Percentiles rank a stretch among this genome's conserved stretches.
phyloP scores from a whole-genome alignment of 768 basidiomycete genomes.

The Boletus bicolor region DNA sequence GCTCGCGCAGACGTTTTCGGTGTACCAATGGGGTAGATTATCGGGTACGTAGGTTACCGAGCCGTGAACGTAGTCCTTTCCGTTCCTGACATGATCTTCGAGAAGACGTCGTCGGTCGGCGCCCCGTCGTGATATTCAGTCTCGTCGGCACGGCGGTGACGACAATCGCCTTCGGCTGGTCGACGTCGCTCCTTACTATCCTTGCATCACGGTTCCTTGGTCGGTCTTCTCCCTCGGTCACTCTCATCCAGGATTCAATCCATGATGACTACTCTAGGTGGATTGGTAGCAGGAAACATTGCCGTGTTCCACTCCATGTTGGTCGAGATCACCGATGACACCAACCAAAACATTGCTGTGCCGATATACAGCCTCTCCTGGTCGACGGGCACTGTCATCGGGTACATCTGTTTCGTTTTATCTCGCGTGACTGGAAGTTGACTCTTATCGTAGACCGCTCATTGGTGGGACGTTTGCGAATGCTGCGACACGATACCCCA shows the following conservation, averaged over 20 bases:
- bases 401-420: background rate
- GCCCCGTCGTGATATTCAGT: slow-evolving; percentile 1
- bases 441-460: slow-evolving; percentile 1
- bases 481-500: slow-evolving; percentile 5
- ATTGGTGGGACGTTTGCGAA: slow-evolving; percentile 11
- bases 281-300: slow-evolving; percentile 6
- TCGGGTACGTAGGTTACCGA: background rate
- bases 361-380: slow-evolving; percentile 12
- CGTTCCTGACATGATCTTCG: background rate
- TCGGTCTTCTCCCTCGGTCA: background rate
- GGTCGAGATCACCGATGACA: slow-evolving; percentile 13
- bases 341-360: slow-evolving; percentile 11
- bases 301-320: slow-evolving; percentile 11
- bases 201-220: slow-evolving; percentile 6
- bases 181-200: slow-evolving; percentile 7
- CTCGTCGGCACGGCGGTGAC: slow-evolving; percentile 2
- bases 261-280: background rate
- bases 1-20: slow-evolving; percentile 2
- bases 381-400: slow-evolving; percentile 1
- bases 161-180: slow-evolving; percentile 7
- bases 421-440: background rate
- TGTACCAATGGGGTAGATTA: slow-evolving; percentile 7
- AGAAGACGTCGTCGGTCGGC: slow-evolving; percentile 1
- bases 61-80: background rate
- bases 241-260: background rate